Percentiles rank a stretch among this genome's conserved stretches.
Evolutionary conservation across 352 stramenopile genomes (phyloP).

Genomic region (Achlya hypogyna): DNA sequence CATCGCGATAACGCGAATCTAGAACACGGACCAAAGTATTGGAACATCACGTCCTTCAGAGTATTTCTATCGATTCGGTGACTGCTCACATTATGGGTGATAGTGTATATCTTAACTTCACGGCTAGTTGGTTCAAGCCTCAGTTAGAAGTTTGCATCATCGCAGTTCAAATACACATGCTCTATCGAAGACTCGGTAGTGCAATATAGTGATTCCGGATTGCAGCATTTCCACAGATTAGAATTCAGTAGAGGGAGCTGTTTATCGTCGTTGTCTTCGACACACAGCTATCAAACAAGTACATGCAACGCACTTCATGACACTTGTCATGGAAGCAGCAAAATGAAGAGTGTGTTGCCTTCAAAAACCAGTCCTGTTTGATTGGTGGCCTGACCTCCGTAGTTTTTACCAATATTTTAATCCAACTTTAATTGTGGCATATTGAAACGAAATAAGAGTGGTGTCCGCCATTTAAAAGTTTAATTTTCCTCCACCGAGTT

Average conservation of each 20-base stretch:
- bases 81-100: constrained; percentile 91
- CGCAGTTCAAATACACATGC: constrained; percentile 31
- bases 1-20: constrained; percentile 87
- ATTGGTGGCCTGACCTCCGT: too few relatives aligned
- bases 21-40: constrained; percentile 90
- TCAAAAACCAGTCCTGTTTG: too few relatives aligned
- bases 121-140: constrained; percentile 88
- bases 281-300: background rate
- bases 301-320: background rate
- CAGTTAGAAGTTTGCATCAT: constrained; percentile 85
- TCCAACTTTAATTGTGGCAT: too few relatives aligned
- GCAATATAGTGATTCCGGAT: constrained; percentile 82
- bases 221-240: constrained; percentile 69
- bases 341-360: background rate
- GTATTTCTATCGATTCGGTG: constrained; percentile 26
- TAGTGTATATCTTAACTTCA: constrained; percentile 87
- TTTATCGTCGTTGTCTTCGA: constrained; percentile 17
- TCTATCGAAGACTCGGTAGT: constrained; percentile 20
- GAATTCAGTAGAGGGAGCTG: constrained; percentile 83
- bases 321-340: background rate
- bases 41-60: constrained; percentile 55
- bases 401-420: too few relatives aligned
- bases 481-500: too few relatives aligned
- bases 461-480: too few relatives aligned
- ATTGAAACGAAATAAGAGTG: too few relatives aligned